Conservation (phyloP, 1,139 yeast genomes). For the Hemisphaericaspora xylanilytica region DNA sequence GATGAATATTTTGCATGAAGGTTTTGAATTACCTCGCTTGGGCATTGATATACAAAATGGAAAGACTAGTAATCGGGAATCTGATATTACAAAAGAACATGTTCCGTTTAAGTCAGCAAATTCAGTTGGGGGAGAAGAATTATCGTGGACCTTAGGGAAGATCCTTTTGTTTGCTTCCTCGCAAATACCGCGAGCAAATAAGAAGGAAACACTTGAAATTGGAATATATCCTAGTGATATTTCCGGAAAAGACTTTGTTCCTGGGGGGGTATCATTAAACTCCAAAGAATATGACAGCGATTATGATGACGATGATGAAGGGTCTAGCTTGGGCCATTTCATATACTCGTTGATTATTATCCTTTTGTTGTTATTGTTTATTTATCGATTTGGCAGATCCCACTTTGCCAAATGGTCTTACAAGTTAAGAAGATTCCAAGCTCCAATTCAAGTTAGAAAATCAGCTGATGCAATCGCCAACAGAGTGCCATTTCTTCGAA, state of each 20-base stretch:
- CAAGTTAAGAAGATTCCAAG: constrained; percentile 17
- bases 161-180: constrained; percentile 60
- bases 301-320: constrained; percentile 22
- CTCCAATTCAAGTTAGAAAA: constrained; percentile 18
- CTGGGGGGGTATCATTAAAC: constrained; percentile 27
- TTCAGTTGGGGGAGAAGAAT: constrained; percentile 56
- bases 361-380: constrained; percentile 18
- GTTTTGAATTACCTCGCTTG: constrained; percentile 68
- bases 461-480: constrained; percentile 12
- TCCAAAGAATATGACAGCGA: constrained; percentile 17
- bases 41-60: constrained; percentile 28
- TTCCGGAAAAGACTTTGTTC: constrained; percentile 39
- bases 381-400: constrained; percentile 20
- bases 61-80: constrained; percentile 14
- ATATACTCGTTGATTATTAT: constrained; percentile 20
- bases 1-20: constrained; percentile 71
- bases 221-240: constrained; percentile 56
- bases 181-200: constrained; percentile 32
- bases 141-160: constrained; percentile 69
- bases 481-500: constrained; percentile 20
- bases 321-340: constrained; percentile 7
- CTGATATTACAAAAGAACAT: constrained; percentile 32
- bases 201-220: constrained; percentile 24
- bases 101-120: constrained; percentile 62
- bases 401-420: constrained; percentile 16